Evolutionary conservation across 495 filamentous ascomycete species (phyloP).

Genomic region (Daldinia grandis): DNA sequence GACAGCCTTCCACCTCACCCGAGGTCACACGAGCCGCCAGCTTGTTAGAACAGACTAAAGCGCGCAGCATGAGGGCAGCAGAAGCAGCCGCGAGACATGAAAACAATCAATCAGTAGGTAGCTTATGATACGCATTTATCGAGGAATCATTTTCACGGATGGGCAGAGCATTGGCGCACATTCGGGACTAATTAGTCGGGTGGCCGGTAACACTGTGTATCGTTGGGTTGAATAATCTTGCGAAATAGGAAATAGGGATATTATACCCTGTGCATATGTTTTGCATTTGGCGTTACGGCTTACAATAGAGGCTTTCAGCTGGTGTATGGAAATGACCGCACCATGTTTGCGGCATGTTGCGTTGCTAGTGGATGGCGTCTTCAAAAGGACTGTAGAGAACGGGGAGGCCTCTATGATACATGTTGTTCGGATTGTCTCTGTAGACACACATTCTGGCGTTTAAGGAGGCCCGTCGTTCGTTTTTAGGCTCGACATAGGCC

Average conservation of each 20-base stretch:
- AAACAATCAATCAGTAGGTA: constrained; percentile 30
- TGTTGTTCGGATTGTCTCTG: constrained; percentile 34
- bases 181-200: not conserved
- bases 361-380: constrained; percentile 11
- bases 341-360: not conserved
- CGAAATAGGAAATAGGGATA: constrained; percentile 37
- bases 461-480: constrained; percentile 22
- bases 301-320: constrained; percentile 27
- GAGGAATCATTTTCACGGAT: constrained; percentile 11
- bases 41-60: constrained; percentile 43
- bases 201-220: not conserved
- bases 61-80: constrained; percentile 39
- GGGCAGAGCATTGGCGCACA: constrained; percentile 19
- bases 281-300: constrained; percentile 45
- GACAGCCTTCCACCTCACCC: constrained; percentile 42
- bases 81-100: constrained; percentile 31
- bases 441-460: constrained; percentile 38
- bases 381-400: constrained; percentile 20
- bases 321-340: constrained; percentile 1
- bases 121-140: constrained; percentile 20
- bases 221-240: constrained; percentile 33
- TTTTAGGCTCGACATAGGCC: constrained; percentile 27
- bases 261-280: constrained; percentile 47
- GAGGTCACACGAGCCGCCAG: constrained; percentile 45
- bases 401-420: constrained; percentile 27